A percentile compares a stretch with the other conserved stretches of the same genome.
Evolutionary conservation across 139 green algal genomes (phyloP).

Genomic region (Tetradesmus lagerheimii): DNA sequence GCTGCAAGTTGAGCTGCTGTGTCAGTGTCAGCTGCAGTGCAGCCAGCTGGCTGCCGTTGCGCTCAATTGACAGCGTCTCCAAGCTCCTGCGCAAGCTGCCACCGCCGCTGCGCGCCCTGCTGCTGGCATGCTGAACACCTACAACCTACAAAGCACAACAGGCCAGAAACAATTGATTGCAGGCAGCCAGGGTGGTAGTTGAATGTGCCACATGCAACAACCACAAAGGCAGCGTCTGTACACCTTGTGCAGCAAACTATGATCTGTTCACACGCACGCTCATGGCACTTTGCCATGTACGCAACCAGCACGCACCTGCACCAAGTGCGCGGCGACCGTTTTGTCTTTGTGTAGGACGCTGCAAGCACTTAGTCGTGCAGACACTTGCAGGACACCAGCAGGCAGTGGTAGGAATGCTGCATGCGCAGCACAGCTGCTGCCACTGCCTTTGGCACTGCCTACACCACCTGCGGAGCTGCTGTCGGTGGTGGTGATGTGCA

Average conservation of each 20-base stretch:
- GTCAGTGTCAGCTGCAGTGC: slow-evolving; percentile 11
- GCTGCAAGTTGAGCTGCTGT: slow-evolving; percentile 24
- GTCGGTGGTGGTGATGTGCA: background rate
- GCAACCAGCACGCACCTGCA: background rate
- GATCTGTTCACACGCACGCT: background rate
- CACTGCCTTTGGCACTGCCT: background rate
- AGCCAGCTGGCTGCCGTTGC: background rate
- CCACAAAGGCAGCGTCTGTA: no score
- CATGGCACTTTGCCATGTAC: background rate
- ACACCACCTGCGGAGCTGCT: background rate
- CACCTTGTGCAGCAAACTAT: no score
- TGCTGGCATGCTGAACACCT: background rate
- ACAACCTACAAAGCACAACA: background rate
- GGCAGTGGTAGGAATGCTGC: slow-evolving; percentile 22
- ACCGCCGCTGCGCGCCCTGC: background rate
- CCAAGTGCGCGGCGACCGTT: background rate
- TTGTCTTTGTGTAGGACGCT: background rate
- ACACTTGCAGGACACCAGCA: background rate
- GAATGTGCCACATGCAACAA: background rate
- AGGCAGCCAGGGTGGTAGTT: no score
- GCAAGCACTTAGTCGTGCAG: background rate
- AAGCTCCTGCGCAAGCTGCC: background rate
- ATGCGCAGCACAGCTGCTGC: background rate
- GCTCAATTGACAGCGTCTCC: background rate
- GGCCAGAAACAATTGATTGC: no score